Conservation (phyloP, 2,329 filamentous ascomycete species). For the Cercospora sp. region DNA sequence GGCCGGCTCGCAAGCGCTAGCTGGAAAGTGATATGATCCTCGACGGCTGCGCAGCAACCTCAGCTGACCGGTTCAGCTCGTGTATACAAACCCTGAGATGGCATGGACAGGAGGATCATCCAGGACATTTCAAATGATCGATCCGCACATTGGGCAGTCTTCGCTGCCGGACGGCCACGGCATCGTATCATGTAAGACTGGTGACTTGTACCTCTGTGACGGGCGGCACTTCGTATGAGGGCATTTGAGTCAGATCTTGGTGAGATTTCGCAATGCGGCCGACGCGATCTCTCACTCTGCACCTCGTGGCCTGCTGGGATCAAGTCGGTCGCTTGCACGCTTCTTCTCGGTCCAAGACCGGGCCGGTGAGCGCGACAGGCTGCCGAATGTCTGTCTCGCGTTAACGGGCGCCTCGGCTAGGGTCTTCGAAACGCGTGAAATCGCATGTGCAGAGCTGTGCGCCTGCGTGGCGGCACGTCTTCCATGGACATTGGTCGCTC, state of each 20-base stretch:
- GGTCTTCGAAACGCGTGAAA: neutral
- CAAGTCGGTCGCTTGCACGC: slow-evolving; percentile 1
- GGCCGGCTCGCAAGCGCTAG: slow-evolving; percentile 15
- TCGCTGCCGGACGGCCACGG: neutral
- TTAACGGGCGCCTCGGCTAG: neutral
- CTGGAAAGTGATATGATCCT: neutral
- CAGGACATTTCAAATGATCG: neutral
- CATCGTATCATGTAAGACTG: neutral
- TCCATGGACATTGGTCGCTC: neutral
- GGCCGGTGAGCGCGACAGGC: slow-evolving; percentile 1
- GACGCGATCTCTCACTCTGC: slow-evolving; percentile 5
- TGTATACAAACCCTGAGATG: neutral
- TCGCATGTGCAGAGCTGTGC: neutral
- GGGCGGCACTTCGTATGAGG: neutral
- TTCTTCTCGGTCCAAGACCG: slow-evolving; percentile 5
- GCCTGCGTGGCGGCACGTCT: neutral
- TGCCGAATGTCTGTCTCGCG: neutral
- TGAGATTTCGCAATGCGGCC: slow-evolving; percentile 16
- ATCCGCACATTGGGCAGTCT: neutral
- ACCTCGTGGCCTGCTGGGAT: slow-evolving; percentile 18
- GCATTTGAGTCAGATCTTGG: slow-evolving; percentile 1
- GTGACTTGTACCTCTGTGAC: neutral
- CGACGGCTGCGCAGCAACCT: neutral
- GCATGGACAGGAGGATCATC: neutral
- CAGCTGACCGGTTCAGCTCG: neutral